Evolutionary conservation across 495 filamentous ascomycete species (phyloP).

Genomic region (Opeltia flavorubescens): DNA sequence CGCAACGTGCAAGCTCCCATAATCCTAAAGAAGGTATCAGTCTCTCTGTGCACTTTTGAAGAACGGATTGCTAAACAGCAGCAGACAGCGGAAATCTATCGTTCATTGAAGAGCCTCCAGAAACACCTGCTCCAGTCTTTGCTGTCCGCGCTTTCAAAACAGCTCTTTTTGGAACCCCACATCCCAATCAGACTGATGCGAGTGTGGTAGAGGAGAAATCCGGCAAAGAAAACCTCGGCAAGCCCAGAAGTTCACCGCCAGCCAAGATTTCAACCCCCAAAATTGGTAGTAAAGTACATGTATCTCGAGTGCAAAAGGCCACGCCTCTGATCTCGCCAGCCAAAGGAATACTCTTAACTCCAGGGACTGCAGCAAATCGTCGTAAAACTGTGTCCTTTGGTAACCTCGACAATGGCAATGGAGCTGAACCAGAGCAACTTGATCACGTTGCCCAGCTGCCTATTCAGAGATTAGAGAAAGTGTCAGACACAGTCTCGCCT

Average conservation of each 20-base stretch:
- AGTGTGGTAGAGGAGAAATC: not conserved
- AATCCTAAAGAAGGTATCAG: not conserved
- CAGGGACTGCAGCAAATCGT: slow-evolving; percentile 61
- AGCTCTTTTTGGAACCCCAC: slow-evolving; percentile 76
- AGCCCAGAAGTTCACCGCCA: not conserved
- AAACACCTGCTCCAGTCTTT: slow-evolving; percentile 89
- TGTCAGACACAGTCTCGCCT: not conserved
- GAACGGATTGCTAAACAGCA: not conserved
- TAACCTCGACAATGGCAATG: slow-evolving; percentile 14
- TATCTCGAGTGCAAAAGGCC: slow-evolving; percentile 15
- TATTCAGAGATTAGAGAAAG: not conserved
- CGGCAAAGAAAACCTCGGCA: not conserved
- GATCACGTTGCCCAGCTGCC: not conserved
- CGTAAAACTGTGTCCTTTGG: slow-evolving; percentile 84
- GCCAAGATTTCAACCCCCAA: not conserved
- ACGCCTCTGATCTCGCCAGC: slow-evolving; percentile 40
- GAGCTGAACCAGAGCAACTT: slow-evolving; percentile 11
- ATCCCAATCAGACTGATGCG: slow-evolving; percentile 11
- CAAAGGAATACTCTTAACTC: slow-evolving; percentile 79
- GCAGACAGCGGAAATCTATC: not conserved
- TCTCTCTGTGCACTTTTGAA: no score
- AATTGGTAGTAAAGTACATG: not conserved
- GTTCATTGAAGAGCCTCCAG: slow-evolving; percentile 47
- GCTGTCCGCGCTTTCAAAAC: slow-evolving; percentile 85
- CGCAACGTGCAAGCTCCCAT: slow-evolving; percentile 3